Evolutionary conservation across 371 early-diverging fungal species (phyloP).

Genomic region (Phascolomyces articulosus): DNA sequence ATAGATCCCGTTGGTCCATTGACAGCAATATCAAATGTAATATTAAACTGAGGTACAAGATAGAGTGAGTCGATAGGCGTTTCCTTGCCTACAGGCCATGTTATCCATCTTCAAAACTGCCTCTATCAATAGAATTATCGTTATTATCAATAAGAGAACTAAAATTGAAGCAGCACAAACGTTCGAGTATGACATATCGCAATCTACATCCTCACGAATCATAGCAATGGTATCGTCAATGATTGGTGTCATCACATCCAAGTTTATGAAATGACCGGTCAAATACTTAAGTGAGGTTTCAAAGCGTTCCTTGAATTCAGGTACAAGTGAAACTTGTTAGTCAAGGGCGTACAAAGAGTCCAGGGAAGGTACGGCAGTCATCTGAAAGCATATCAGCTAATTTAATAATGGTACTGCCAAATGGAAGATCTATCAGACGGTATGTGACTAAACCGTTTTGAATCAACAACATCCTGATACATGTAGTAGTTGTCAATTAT

Average conservation of each 20-base stretch:
- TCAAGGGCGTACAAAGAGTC: conserved; percentile 9
- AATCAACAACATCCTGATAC: conserved; percentile 16
- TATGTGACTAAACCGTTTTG: conserved; percentile 23
- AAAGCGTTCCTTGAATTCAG: conserved; percentile 30
- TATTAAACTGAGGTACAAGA: not conserved
- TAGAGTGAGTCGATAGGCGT: conserved; percentile 4
- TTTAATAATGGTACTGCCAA: conserved; percentile 30
- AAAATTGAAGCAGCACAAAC: conserved; percentile 6
- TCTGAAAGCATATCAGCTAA: conserved; percentile 18
- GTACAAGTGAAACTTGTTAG: conserved; percentile 13
- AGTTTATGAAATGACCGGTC: conserved; percentile 20
- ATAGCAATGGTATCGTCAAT: conserved; percentile 22
- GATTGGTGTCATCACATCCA: conserved; percentile 18
- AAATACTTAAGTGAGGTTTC: conserved; percentile 24
- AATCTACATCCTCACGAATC: conserved; percentile 22
- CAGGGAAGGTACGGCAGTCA: conserved; percentile 31
- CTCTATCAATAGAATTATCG: not conserved
- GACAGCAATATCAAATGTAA: conserved; percentile 22
- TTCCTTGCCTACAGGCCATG: conserved; percentile 1
- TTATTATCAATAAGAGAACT: not conserved
- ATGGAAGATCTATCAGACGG: conserved; percentile 36
- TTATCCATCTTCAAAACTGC: too few species aligned
- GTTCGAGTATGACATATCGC: conserved; percentile 18
- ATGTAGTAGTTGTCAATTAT: conserved; percentile 32
- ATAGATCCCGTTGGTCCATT: conserved; percentile 18